Evolutionary conservation across 1,284 basidiomycete genomes (phyloP).

Genomic region (Puccinia coronata): DNA sequence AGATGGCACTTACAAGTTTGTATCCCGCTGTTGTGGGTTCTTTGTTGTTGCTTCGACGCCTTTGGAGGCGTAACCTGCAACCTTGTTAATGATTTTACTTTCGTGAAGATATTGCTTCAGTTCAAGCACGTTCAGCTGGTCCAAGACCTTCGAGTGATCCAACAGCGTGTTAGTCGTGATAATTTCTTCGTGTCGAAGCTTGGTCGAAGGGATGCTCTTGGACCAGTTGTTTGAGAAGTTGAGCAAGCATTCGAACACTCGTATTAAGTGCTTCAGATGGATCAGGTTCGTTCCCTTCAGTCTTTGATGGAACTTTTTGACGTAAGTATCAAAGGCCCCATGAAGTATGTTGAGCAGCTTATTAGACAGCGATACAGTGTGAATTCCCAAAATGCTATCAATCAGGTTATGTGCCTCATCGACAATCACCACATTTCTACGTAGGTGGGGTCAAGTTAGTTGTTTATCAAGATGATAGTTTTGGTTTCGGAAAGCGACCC

Average conservation of each 20-base stretch:
- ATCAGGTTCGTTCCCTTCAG: conserved; percentile 74
- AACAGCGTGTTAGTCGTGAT: conserved; percentile 70
- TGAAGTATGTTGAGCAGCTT: conserved; percentile 68
- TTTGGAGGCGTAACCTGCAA: conserved; percentile 77
- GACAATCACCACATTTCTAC: conserved; percentile 73
- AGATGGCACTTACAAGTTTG: conserved; percentile 18
- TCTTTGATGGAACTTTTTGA: conserved; percentile 73
- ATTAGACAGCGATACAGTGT: conserved; percentile 71
- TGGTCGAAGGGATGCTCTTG: conserved; percentile 56
- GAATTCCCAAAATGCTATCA: conserved; percentile 79
- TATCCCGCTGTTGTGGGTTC: not conserved
- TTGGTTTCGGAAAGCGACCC: not conserved
- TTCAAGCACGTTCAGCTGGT: conserved; percentile 62
- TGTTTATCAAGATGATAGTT: not conserved
- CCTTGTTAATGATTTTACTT: conserved; percentile 74
- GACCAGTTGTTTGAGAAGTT: conserved; percentile 65
- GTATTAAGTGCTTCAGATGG: conserved; percentile 76
- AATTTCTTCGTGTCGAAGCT: conserved; percentile 63
- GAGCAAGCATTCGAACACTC: conserved; percentile 70
- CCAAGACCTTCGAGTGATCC: conserved; percentile 65
- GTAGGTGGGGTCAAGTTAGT: not conserved
- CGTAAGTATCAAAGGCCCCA: conserved; percentile 77
- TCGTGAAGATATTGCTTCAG: conserved; percentile 78
- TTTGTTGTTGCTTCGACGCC: conserved; percentile 57
- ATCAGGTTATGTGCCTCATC: conserved; percentile 86